Evolutionary conservation across 805 yeast genomes (phyloP), one percentile per base, ranked within the genome.

Genomic region (Sporopachydermia lactativora): DNA sequence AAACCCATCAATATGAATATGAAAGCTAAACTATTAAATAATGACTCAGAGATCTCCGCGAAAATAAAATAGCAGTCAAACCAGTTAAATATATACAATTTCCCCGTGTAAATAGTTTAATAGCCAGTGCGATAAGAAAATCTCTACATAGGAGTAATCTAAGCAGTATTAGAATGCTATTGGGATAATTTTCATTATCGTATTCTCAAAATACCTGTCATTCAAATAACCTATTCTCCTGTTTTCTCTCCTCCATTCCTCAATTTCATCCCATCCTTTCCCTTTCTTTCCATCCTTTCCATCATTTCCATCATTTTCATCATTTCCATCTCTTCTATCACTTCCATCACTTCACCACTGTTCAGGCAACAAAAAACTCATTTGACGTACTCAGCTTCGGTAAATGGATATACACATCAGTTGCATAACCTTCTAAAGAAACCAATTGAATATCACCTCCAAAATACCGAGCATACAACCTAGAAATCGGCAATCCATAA

Each of bases 341-440:
- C n/a, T 8, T 24, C n/a, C n/a, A 8, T 24, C n/a, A 8, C n/a
- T 24, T 8, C n/a, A 24, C n/a, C 31, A 24, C 8, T 35, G n/a
- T 35, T 35, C 31, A 24, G 31, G 31, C 31, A 24, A 24, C 31
- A 24, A 24, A 24, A n/a, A 8, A 24, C 47, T 66, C 71, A 48
- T 60, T 58, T 4, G 64, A 58, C 47, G 66, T 61, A 48, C 65
- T 61, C 49, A 66, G 60, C 42, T 68, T 52, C 47, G 65, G 65
- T 51, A 66, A 59, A 51, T 66, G 71, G 39, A 66, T 57, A 46
- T 66, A 66, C n/a, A 65, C 71, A 48, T 66, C 71, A 13, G 71
- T 66, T 19, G 70, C 71, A 45, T 66, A 66, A 19, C 70, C 71
- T 49, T 66, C 71, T 70, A 66, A 65, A 6, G 66, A 59, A 19